A percentile compares a stretch with the other conserved stretches of the same genome.
phyloP scores from a whole-genome alignment of 352 stramenopile species.

The Phytophthora ohioensis region DNA sequence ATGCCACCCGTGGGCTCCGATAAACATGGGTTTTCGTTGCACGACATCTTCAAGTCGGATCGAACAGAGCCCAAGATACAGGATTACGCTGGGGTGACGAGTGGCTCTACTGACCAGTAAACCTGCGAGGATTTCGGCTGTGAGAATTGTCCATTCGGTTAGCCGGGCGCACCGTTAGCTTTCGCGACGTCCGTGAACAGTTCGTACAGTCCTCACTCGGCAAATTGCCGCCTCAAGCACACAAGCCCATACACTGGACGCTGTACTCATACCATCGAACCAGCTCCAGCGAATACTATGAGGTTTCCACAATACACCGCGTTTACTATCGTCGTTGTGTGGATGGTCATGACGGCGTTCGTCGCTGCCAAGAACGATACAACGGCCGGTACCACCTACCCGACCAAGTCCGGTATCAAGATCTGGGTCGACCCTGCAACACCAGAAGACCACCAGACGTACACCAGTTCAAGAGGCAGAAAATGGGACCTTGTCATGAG shows the following conservation, averaged over 20 bases:
- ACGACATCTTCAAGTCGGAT: conserved; percentile 24
- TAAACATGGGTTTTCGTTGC: conserved; percentile 14
- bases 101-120: neutral
- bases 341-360: neutral
- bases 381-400: conserved; percentile 28
- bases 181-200: conserved; percentile 4
- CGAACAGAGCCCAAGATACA: neutral
- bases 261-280: neutral
- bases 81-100: conserved; percentile 21
- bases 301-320: conserved; percentile 14
- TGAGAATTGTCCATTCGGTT: no score
- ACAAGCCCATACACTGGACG: conserved; percentile 39
- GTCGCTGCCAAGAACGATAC: conserved; percentile 23
- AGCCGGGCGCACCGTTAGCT: neutral
- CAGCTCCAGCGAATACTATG: conserved; percentile 8
- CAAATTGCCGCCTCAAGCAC: conserved; percentile 46
- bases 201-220: conserved; percentile 24
- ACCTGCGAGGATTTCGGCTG: no score
- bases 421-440: conserved; percentile 74
- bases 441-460: conserved; percentile 41
- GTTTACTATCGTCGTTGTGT: neutral
- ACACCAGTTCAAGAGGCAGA: conserved; percentile 52
- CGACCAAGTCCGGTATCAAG: conserved; percentile 47
- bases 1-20: neutral
- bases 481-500: conserved; percentile 89